A percentile compares a stretch with the other conserved stretches of the same genome.
These are phyloP conservation scores for Hypoxylon sp. DNA, from an alignment of 2,329 filamentous ascomycete genomes.

Conservation along the genomic window DNA sequence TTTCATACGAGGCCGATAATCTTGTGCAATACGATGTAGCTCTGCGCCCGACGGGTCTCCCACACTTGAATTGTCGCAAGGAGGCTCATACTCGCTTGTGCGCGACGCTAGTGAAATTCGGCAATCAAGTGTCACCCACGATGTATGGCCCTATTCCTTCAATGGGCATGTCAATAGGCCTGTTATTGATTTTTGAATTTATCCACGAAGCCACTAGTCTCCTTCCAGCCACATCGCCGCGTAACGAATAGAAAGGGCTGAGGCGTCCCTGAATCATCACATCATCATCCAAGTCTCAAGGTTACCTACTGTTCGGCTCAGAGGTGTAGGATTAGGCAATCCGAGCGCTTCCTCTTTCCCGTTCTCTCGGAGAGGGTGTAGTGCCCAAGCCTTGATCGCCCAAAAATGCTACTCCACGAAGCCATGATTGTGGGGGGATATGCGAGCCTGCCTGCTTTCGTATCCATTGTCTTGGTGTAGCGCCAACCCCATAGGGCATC, in stretches of 20 bases:
- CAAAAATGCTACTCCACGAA: constrained; percentile 25
- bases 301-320: constrained; percentile 23
- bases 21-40: constrained; percentile 17
- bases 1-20: constrained; percentile 24
- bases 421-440: constrained; percentile 40
- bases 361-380: constrained; percentile 32
- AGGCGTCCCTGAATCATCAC: constrained; percentile 26
- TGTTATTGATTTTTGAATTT: constrained; percentile 22
- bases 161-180: constrained; percentile 13
- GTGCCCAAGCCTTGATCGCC: constrained; percentile 31
- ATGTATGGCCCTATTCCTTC: constrained; percentile 26
- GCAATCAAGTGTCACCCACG: constrained; percentile 22
- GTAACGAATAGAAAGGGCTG: constrained; percentile 36
- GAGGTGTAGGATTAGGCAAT: constrained; percentile 40
- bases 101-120: constrained; percentile 35
- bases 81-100: constrained; percentile 35
- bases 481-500: constrained; percentile 12
- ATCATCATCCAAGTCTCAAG: constrained; percentile 20
- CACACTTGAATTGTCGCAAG: constrained; percentile 41
- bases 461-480: constrained; percentile 33
- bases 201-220: constrained; percentile 43
- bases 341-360: constrained; percentile 37
- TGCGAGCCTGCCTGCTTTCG: constrained; percentile 33
- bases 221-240: constrained; percentile 29
- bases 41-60: constrained; percentile 36